Percentiles rank a stretch among this genome's conserved stretches.
Evolutionary conservation across 2,329 filamentous ascomycete genomes (phyloP).

Genomic region (Arthrobotrys sinensis): DNA sequence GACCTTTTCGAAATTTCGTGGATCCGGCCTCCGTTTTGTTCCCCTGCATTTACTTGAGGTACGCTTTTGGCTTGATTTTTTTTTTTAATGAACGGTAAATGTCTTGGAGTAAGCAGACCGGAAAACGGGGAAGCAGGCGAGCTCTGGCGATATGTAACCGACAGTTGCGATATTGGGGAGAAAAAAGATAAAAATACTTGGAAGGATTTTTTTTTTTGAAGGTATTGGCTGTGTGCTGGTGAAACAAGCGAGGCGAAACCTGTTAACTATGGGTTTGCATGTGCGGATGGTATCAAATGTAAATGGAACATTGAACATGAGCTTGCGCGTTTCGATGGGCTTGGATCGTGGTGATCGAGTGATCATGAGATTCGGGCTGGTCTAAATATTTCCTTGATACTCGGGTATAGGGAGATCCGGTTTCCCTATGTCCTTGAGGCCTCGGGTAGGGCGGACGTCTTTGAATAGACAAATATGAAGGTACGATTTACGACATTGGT

Average conservation of each 20-base stretch:
- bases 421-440: not conserved
- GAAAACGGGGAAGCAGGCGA: not conserved
- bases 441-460: conserved; percentile 3
- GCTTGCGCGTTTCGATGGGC: conserved; percentile 50
- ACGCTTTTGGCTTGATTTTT: not conserved
- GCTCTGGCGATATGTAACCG: conserved; percentile 1
- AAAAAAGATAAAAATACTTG: not conserved
- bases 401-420: not conserved
- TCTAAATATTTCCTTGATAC: not conserved
- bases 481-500: not conserved
- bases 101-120: conserved; percentile 1
- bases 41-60: not conserved
- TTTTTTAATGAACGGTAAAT: not conserved
- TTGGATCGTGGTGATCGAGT: conserved; percentile 28
- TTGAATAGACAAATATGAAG: not conserved
- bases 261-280: not conserved
- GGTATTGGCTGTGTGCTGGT: not conserved
- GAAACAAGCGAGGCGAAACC: conserved; percentile 11
- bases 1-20: not conserved
- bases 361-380: conserved; percentile 7
- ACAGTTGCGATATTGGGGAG: not conserved
- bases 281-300: conserved; percentile 7
- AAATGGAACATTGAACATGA: conserved; percentile 4
- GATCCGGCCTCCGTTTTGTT: conserved; percentile 1
- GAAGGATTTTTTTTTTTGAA: not conserved